These are phyloP conservation scores for Microstroma glucosiphilum DNA, from an alignment of 1,284 basidiomycete species.

Conservation along the genomic window DNA sequence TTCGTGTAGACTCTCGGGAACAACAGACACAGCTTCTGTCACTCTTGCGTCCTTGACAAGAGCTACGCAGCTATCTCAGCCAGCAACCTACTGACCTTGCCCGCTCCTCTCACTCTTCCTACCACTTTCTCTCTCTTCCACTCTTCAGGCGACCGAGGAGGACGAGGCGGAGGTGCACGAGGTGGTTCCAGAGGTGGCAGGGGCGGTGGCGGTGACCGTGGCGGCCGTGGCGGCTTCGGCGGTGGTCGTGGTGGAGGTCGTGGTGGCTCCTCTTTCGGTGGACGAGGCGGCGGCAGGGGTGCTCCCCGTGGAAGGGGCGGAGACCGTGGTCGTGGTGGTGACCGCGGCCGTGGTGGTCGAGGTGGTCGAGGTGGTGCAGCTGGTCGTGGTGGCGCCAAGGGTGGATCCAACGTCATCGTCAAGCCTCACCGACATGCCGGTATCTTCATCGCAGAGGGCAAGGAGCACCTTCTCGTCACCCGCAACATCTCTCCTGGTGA, in stretches of 20 bases:
- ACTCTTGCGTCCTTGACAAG: neutral
- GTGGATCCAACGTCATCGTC: slow-evolving; percentile 70
- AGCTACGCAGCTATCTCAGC: neutral
- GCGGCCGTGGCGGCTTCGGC: slow-evolving; percentile 14
- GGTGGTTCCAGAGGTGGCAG: slow-evolving; percentile 35
- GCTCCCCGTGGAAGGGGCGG: slow-evolving; percentile 17
- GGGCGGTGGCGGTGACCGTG: slow-evolving; percentile 28
- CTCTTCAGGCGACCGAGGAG: slow-evolving; percentile 36
- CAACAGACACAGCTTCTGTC: neutral
- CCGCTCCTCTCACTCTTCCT: neutral
- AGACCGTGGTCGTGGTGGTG: slow-evolving; percentile 18
- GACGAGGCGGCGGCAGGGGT: slow-evolving; percentile 52
- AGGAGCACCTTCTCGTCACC: slow-evolving; percentile 94
- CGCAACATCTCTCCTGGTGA: slow-evolving; percentile 97
- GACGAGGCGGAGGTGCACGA: slow-evolving; percentile 36
- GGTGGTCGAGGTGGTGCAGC: slow-evolving; percentile 41
- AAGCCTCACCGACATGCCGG: slow-evolving; percentile 93
- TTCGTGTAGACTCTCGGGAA: neutral
- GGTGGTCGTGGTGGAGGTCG: slow-evolving; percentile 46
- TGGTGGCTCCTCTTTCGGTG: slow-evolving; percentile 14
- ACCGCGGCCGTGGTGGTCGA: slow-evolving; percentile 18
- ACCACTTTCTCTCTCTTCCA: neutral
- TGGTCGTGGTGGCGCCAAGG: slow-evolving; percentile 55
- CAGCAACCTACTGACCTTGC: neutral
- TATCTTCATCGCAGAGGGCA: slow-evolving; percentile 60